Conservation (phyloP, 331 rosid species). For the Cydonia oblonga region DNA sequence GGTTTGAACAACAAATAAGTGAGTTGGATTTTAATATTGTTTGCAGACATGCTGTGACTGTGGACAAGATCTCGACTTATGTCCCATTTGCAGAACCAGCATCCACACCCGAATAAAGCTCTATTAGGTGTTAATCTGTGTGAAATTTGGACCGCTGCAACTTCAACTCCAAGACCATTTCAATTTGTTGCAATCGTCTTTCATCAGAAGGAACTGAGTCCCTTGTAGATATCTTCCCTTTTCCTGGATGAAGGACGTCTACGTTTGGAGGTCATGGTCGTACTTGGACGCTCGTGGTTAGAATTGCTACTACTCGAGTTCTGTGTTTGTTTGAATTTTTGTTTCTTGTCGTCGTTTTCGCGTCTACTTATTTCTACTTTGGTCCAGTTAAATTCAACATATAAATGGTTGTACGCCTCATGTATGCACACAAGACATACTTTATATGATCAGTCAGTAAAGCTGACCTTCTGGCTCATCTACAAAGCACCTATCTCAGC, state of each 20-base stretch:
- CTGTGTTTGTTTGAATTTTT: background rate
- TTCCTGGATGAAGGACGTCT: background rate
- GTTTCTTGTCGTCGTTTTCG: background rate
- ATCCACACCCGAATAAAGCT: slow-evolving; percentile 67
- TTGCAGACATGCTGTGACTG: slow-evolving; percentile 89
- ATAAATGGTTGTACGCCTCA: background rate
- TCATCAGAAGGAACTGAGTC: background rate
- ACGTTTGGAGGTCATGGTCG: background rate
- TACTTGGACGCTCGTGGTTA: background rate
- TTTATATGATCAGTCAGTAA: background rate
- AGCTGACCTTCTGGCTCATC: background rate
- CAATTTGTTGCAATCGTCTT: slow-evolving; percentile 6
- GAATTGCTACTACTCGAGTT: background rate
- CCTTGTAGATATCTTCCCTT: slow-evolving; percentile 38
- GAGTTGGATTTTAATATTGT: background rate
- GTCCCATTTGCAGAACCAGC: slow-evolving; percentile 81
- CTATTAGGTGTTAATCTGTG: slow-evolving; percentile 26
- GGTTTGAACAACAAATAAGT: background rate
- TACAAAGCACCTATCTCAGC: background rate
- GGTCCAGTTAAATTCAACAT: background rate
- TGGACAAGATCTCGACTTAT: slow-evolving; percentile 56
- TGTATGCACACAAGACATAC: background rate
- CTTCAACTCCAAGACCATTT: slow-evolving; percentile 7
- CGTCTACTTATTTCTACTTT: background rate
- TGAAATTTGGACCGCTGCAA: slow-evolving; percentile 4